These are phyloP conservation scores for Suillus weaverae DNA, from an alignment of 768 basidiomycete species.

Conservation along the genomic window DNA sequence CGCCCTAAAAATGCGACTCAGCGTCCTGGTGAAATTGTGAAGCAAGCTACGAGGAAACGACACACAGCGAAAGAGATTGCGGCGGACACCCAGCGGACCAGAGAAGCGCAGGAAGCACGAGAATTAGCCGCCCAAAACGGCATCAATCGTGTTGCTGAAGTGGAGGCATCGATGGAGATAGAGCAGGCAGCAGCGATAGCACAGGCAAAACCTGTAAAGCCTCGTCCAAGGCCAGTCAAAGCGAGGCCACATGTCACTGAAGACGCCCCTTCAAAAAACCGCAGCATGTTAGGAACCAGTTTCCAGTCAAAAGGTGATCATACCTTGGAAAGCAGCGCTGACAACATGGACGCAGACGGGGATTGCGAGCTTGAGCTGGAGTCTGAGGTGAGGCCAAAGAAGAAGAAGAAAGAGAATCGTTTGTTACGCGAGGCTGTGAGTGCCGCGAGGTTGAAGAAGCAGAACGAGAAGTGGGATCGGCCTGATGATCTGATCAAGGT, in stretches of 20 bases:
- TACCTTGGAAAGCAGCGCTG: neutral
- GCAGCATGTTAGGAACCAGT: neutral
- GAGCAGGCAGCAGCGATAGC: neutral
- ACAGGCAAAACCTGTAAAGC: neutral
- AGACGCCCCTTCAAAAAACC: neutral
- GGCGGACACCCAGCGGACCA: conserved; percentile 2
- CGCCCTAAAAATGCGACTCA: conserved; percentile 6
- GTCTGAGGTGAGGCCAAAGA: neutral
- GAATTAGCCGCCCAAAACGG: neutral
- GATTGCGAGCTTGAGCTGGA: neutral
- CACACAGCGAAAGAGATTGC: conserved; percentile 11
- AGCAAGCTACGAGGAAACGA: conserved; percentile 3
- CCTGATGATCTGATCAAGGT: neutral
- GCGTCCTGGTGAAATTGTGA: conserved; percentile 10
- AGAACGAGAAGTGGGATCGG: neutral
- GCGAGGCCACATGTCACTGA: no score
- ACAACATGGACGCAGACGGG: neutral
- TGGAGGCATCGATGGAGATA: conserved; percentile 8
- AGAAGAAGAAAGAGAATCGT: neutral
- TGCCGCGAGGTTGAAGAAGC: neutral
- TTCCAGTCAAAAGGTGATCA: neutral
- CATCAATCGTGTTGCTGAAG: neutral
- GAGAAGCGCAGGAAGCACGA: conserved; percentile 4
- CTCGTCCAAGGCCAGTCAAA: neutral
- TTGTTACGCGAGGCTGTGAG: neutral